Conservation (phyloP, 495 filamentous ascomycete genomes). For the Daldinia concentrica region DNA sequence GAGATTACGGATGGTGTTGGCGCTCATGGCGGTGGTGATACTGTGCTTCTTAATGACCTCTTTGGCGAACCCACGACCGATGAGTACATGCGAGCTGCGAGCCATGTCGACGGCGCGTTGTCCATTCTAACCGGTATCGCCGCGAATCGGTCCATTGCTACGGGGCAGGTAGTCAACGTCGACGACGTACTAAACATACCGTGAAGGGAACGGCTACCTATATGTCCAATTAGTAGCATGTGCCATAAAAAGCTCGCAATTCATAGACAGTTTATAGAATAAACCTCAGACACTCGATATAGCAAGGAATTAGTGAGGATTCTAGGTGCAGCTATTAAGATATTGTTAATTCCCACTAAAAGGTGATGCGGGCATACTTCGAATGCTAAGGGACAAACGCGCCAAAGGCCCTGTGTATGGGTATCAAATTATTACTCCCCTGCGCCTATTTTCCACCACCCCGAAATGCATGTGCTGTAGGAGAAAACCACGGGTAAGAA, state of each 20-base stretch:
- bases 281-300: background rate
- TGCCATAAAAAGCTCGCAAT: conserved; percentile 4
- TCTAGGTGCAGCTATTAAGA: background rate
- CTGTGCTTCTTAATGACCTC: conserved; percentile 56
- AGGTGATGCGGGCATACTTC: background rate
- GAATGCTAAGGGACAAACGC: conserved; percentile 9
- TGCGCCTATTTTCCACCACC: conserved; percentile 10
- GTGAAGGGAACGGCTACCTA: conserved; percentile 3
- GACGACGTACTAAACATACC: conserved; percentile 55
- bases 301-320: background rate
- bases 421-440: conserved; percentile 28
- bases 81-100: conserved; percentile 55
- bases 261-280: conserved; percentile 1
- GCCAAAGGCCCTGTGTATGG: conserved; percentile 11
- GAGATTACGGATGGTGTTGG: conserved; percentile 52
- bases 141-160: conserved; percentile 64
- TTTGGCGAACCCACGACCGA: conserved; percentile 55
- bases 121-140: conserved; percentile 67
- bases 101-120: conserved; percentile 63
- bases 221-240: background rate
- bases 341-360: conserved; percentile 14
- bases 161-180: conserved; percentile 59
- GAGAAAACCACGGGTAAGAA: background rate
- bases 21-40: conserved; percentile 58
- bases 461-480: conserved; percentile 13